phyloP scores from a whole-genome alignment of 345 rosid species.

The Turnera subulata region DNA sequence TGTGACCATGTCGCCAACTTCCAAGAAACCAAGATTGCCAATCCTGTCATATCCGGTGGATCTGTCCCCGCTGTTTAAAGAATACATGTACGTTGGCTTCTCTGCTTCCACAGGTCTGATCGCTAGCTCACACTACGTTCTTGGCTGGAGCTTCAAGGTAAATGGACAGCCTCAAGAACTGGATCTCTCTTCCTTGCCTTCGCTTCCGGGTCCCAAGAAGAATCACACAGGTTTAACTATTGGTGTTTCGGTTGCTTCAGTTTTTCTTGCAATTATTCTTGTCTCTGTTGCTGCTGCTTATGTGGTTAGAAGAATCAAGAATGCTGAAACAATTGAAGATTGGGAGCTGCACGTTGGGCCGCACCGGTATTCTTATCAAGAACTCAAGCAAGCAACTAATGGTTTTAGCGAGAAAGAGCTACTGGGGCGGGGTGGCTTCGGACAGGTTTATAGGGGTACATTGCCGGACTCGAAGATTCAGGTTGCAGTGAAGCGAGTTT shows the following conservation, averaged over 20 bases:
- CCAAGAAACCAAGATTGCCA: constrained; percentile 16
- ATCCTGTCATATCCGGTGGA: constrained; percentile 18
- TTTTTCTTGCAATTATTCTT: not conserved
- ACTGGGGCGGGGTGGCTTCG: constrained; percentile 24
- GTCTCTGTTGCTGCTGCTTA: not conserved
- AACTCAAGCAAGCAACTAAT: constrained; percentile 23
- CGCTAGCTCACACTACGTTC: constrained; percentile 24
- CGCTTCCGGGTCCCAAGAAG: constrained; percentile 8
- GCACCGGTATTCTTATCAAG: constrained; percentile 20
- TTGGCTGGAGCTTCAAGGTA: constrained; percentile 26
- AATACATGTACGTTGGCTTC: constrained; percentile 25
- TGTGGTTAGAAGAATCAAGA: constrained; percentile 14
- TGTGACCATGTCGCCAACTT: constrained; percentile 21
- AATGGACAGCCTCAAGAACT: constrained; percentile 17
- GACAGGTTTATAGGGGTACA: constrained; percentile 21
- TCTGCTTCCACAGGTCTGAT: constrained; percentile 27
- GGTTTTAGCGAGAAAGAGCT: constrained; percentile 14
- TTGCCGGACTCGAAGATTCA: constrained; percentile 12
- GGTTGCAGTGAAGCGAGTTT: constrained; percentile 24
- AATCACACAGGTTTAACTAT: constrained; percentile 7
- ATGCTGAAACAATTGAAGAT: constrained; percentile 22
- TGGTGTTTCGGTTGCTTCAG: constrained; percentile 8
- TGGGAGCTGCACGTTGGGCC: constrained; percentile 31
- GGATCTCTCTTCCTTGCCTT: constrained; percentile 30
- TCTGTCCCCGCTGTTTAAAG: constrained; percentile 20